phyloP scores from a whole-genome alignment of 1,139 yeast species.

The Scheffersomyces segobiensis region DNA sequence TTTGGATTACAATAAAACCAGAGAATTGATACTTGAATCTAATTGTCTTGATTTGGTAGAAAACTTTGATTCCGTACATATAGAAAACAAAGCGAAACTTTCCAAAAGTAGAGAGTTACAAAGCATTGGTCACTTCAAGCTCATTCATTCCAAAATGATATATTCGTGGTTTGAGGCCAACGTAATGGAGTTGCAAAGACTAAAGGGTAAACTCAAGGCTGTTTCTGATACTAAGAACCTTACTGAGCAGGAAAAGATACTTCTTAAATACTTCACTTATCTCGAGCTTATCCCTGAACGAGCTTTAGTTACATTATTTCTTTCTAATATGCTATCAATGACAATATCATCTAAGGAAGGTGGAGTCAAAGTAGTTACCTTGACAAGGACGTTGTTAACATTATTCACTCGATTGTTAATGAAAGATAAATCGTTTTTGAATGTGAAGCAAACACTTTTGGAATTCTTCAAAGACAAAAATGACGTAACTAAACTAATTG shows the following conservation, averaged over 20 bases:
- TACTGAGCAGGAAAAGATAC: conserved; percentile 13
- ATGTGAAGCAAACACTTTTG: conserved; percentile 9
- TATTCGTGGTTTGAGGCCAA: conserved; percentile 14
- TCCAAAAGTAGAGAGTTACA: conserved; percentile 5
- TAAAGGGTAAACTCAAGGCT: conserved; percentile 5
- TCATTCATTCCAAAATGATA: conserved; percentile 8
- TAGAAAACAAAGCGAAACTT: conserved; percentile 3
- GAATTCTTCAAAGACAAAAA: conserved; percentile 18
- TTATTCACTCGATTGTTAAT: conserved; percentile 15
- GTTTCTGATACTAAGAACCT: neutral
- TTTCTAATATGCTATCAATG: conserved; percentile 21
- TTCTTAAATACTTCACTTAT: conserved; percentile 16
- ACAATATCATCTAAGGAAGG: conserved; percentile 19
- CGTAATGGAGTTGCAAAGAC: conserved; percentile 5
- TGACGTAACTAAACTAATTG: conserved; percentile 22
- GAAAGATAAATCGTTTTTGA: conserved; percentile 10
- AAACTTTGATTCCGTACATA: conserved; percentile 5
- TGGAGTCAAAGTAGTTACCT: conserved; percentile 14
- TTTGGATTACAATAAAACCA: conserved; percentile 20
- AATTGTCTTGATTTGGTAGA: conserved; percentile 19
- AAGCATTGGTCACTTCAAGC: conserved; percentile 7
- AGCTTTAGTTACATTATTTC: conserved; percentile 19
- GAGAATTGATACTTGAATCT: conserved; percentile 28
- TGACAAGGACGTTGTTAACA: conserved; percentile 13
- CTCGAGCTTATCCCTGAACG: conserved; percentile 20